Conservation (phyloP, 2,329 filamentous ascomycete genomes). For the Colletotrichum incanum region DNA sequence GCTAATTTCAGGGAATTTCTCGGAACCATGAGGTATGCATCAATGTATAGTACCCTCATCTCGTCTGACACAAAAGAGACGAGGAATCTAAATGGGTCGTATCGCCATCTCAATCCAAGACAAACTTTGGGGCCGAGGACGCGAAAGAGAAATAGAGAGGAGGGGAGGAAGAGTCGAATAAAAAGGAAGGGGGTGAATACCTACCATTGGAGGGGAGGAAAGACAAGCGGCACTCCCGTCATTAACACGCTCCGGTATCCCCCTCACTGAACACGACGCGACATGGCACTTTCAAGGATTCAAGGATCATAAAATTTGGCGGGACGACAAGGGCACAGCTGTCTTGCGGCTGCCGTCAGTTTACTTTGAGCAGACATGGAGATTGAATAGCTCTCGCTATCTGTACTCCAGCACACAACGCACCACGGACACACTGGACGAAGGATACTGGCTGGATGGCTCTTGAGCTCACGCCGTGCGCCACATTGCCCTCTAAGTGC, state of each 20-base stretch:
- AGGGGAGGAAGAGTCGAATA: neutral
- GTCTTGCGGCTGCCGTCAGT: neutral
- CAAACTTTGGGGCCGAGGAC: conserved; percentile 3
- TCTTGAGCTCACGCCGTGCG: conserved; percentile 1
- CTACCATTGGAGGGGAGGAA: conserved; percentile 3
- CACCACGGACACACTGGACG: neutral
- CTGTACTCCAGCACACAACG: neutral
- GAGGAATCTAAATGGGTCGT: conserved; percentile 27
- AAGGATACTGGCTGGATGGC: neutral
- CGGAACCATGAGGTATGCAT: conserved; percentile 11
- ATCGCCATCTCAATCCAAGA: conserved; percentile 27
- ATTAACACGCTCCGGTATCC: neutral
- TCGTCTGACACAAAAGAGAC: conserved; percentile 34
- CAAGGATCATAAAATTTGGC: conserved; percentile 17
- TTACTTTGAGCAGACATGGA: conserved; percentile 20
- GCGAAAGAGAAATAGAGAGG: neutral
- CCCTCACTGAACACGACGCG: conserved; percentile 19
- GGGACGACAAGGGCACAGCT: neutral
- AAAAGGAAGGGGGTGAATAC: conserved; percentile 3
- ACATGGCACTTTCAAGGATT: conserved; percentile 9
- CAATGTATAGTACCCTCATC: conserved; percentile 25
- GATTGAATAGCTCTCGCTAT: neutral
- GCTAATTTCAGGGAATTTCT: conserved; percentile 24
- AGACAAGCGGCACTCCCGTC: neutral
- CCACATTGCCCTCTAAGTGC: neutral